Percentiles rank a stretch among this genome's conserved stretches.
Evolutionary conservation across 1,284 basidiomycete genomes (phyloP).

Genomic region (Leccinum variabile): DNA sequence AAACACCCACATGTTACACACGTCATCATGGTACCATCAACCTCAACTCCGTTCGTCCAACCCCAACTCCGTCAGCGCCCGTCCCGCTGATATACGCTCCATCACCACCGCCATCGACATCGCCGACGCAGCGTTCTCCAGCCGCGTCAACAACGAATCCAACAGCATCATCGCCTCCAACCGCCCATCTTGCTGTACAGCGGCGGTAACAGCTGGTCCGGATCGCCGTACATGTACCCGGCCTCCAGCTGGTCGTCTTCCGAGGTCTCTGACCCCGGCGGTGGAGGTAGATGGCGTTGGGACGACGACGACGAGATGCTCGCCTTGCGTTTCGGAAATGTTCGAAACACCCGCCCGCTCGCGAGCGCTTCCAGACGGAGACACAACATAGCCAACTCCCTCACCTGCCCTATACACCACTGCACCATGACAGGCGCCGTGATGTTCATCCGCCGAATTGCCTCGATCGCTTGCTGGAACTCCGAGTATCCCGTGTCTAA

Average conservation of each 20-base stretch:
- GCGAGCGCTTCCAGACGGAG: conserved; percentile 85
- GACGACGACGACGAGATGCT: conserved; percentile 33
- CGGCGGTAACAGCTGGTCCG: conserved; percentile 67
- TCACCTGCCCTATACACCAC: conserved; percentile 73
- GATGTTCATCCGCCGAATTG: conserved; percentile 75
- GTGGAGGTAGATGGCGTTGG: neutral
- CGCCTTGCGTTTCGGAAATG: conserved; percentile 45
- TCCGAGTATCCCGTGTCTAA: conserved; percentile 58
- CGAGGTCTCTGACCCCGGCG: conserved; percentile 30
- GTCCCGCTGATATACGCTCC: conserved; percentile 19
- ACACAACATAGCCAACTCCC: conserved; percentile 73
- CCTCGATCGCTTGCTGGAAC: conserved; percentile 64
- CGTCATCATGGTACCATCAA: too few species aligned
- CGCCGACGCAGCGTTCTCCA: conserved; percentile 76
- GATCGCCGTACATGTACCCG: conserved; percentile 55
- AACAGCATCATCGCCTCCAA: conserved; percentile 74
- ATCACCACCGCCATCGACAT: conserved; percentile 42
- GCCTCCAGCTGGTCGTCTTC: conserved; percentile 37
- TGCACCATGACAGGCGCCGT: conserved; percentile 35
- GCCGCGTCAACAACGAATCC: conserved; percentile 72
- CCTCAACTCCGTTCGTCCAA: conserved; percentile 52
- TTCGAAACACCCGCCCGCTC: conserved; percentile 61
- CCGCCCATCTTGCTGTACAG: conserved; percentile 72
- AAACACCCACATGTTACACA: too few species aligned
- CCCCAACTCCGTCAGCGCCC: conserved; percentile 32